Evolutionary conservation across 129 eudicot genomes (phyloP).

Genomic region (Heracleum sosnowskyi): DNA sequence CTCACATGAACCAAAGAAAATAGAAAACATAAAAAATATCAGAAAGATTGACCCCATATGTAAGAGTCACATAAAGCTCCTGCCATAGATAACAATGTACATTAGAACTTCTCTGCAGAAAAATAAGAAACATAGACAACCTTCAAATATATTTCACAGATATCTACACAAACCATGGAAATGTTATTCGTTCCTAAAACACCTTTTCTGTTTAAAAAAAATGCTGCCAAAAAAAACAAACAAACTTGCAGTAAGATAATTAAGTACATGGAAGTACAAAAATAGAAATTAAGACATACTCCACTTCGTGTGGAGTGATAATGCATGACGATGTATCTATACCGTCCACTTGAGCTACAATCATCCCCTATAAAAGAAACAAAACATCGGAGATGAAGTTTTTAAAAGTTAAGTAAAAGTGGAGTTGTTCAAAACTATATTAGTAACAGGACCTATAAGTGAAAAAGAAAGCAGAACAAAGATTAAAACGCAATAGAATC

Average conservation of each 20-base stretch:
- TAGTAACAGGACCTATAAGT: too few relatives aligned
- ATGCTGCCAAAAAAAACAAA: slow-evolving; percentile 8
- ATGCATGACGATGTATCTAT: slow-evolving; percentile 18
- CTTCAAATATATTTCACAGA: not conserved
- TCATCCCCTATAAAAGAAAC: slow-evolving; percentile 4
- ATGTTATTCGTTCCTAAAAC: not conserved
- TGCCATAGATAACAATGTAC: too few relatives aligned
- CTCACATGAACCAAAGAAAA: too few relatives aligned
- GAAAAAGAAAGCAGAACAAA: too few relatives aligned
- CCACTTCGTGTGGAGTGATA: slow-evolving; percentile 12
- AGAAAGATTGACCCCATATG: too few relatives aligned
- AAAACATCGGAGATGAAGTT: too few relatives aligned
- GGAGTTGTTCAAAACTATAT: too few relatives aligned
- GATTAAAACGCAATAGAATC: not conserved
- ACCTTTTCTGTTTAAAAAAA: slow-evolving; percentile 17
- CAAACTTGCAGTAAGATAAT: not conserved
- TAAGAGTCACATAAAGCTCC: too few relatives aligned
- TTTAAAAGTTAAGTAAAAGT: too few relatives aligned
- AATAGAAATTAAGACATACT: not conserved
- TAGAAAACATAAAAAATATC: too few relatives aligned
- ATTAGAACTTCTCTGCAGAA: too few relatives aligned
- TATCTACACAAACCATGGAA: slow-evolving; percentile 12
- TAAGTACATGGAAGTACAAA: not conserved
- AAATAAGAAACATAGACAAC: too few relatives aligned
- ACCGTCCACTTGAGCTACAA: slow-evolving; percentile 11